Conservation (phyloP, 2,329 filamentous ascomycete species). For the Hypoxylon rubiginosum region DNA sequence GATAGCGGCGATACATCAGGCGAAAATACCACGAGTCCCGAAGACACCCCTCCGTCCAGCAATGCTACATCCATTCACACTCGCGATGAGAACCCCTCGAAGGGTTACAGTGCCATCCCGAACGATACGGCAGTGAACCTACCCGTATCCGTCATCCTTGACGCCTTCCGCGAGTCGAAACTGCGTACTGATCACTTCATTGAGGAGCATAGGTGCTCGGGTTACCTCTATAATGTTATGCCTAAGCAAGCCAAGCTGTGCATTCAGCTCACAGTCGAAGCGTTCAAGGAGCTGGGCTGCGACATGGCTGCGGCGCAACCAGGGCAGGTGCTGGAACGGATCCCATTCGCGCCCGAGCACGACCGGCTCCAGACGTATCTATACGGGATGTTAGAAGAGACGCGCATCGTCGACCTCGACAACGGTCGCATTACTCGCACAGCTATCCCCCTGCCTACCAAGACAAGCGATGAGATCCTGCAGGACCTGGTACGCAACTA, state of each 20-base stretch:
- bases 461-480: slow-evolving; percentile 43
- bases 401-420: slow-evolving; percentile 50
- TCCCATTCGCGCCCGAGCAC: slow-evolving; percentile 49
- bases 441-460: slow-evolving; percentile 37
- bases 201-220: slow-evolving; percentile 42
- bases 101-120: background rate
- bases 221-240: slow-evolving; percentile 47
- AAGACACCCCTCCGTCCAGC: slow-evolving; percentile 13
- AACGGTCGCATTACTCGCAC: slow-evolving; percentile 48
- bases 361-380: slow-evolving; percentile 50
- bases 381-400: slow-evolving; percentile 53
- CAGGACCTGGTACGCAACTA: slow-evolving; percentile 42
- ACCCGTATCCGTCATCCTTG: slow-evolving; percentile 37
- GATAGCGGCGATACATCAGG: background rate
- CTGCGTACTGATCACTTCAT: slow-evolving; percentile 50
- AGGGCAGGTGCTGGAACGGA: slow-evolving; percentile 46
- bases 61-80: slow-evolving; percentile 9
- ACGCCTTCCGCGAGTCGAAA: slow-evolving; percentile 49
- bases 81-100: background rate
- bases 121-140: slow-evolving; percentile 4
- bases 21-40: background rate
- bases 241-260: slow-evolving; percentile 44
- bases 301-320: slow-evolving; percentile 37
- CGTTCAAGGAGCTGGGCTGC: slow-evolving; percentile 53
- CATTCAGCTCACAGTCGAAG: slow-evolving; percentile 47